Conservation (phyloP, 352 stramenopile genomes). For the Blastocystis hominis region DNA sequence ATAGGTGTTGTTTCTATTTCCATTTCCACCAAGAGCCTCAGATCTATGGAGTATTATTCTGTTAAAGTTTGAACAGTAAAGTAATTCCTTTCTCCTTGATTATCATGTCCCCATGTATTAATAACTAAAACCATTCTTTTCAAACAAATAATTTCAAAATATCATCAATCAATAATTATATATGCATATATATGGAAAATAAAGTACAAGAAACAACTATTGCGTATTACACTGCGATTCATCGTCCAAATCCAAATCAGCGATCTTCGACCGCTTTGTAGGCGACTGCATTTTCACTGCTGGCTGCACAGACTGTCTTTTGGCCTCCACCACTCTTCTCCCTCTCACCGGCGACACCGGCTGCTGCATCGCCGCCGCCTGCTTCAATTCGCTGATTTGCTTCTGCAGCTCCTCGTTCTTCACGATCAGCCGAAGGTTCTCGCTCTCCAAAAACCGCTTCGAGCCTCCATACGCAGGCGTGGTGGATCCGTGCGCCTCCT, state of each 20-base stretch:
- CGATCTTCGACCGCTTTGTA: neutral
- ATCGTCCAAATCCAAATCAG: constrained; percentile 33
- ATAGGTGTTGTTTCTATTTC: constrained; percentile 51
- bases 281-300: neutral
- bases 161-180: too few species aligned
- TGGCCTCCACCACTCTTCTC: neutral
- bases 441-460: neutral
- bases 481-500: constrained; percentile 2
- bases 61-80: neutral
- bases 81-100: neutral
- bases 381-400: neutral
- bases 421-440: constrained; percentile 26
- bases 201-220: neutral
- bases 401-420: constrained; percentile 41
- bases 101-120: neutral
- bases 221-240: constrained; percentile 34
- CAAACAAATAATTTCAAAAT: too few species aligned
- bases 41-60: neutral
- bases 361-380: neutral
- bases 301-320: neutral
- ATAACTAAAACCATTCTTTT: neutral
- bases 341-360: neutral
- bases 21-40: neutral
- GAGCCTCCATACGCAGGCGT: neutral
- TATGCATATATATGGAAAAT: neutral